Base-by-base conservation (phyloP, 371 early-diverging fungal species). In the Umbelopsis sp. region DNA sequence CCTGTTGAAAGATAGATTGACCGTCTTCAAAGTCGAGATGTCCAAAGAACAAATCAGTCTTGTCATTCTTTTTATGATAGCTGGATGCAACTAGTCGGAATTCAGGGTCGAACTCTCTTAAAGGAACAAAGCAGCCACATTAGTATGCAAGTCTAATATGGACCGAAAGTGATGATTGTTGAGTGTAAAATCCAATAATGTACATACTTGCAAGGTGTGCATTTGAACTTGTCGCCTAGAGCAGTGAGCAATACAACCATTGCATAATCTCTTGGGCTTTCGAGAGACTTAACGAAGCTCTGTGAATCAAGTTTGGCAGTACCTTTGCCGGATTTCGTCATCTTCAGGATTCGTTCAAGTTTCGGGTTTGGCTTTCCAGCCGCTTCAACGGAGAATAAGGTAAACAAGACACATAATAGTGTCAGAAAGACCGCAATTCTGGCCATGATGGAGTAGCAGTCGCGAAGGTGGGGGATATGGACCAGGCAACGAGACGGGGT, bases 181-280 rank as follows among this genome's bases (percentile, higher is more conserved):
- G 12, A 41, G 12, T 1, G 41, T 1, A 7, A 10, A 12, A 41
- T 10, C 41, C 38, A 38, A 41, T 41, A 41, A 22, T 7, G n/a
- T 38, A 32, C 51, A 71, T 86, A 93, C 95, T 79, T 80, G 86
- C 96, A 95, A 32, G 92, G 92, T 24, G 71, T 69, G 74, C 96
- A 95, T 50, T 85, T 78, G 70, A 91, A 85, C 57, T 88, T 82
- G 20, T 87, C 80, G n/a, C 82, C 80, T 46, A 89, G 67, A 7
- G 94, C 93, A 25, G 96, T 95, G 63, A 95, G 78, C 24, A 93
- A 76, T 4, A 92, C 87, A 25, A 91, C 86, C 62, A 92, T 66
- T 25, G 92, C 89, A 74, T 92, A 95, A 75, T 92, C 90, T 44
- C 96, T 80, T 35, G 93, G 94, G 64, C 82, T 85, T 69, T 89